These are phyloP conservation scores for Dendrobium nobile DNA, from an alignment of 106 monocot species.

Conservation along the genomic window DNA sequence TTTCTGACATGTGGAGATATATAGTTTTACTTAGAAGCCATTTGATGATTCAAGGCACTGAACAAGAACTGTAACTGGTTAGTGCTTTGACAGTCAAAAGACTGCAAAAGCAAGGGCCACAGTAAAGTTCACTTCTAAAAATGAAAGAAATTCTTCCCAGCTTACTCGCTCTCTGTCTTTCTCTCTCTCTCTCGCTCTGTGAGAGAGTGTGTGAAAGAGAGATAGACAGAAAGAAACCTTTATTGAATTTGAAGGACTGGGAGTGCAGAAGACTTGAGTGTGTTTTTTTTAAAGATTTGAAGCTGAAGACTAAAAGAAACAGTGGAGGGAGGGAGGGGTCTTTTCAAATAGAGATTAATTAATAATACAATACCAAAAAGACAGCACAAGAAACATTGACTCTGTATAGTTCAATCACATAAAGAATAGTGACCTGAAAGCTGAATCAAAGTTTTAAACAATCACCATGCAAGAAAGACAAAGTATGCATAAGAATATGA, in stretches of 20 bases:
- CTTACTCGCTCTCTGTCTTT: no score
- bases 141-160: not conserved
- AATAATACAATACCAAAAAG: no score
- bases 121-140: not conserved
- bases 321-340: not conserved
- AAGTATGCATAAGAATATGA: not conserved
- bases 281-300: not conserved
- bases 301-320: not conserved
- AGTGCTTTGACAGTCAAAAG: not conserved
- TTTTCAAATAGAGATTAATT: no score
- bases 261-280: not conserved
- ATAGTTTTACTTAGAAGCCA: no score
- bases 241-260: not conserved
- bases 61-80: no score
- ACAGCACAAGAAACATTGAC: no score
- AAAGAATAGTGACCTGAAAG: slow-evolving; percentile 3
- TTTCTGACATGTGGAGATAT: no score
- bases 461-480: not conserved
- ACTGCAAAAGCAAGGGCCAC: not conserved
- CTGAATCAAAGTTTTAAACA: no score
- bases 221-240: not conserved
- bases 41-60: no score
- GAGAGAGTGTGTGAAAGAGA: no score
- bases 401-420: slow-evolving; percentile 25
- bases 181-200: no score